A percentile compares a stretch with the other conserved stretches of the same genome.
Evolutionary conservation across 495 filamentous ascomycete species (phyloP).

Genomic region (Xylaria grammica): DNA sequence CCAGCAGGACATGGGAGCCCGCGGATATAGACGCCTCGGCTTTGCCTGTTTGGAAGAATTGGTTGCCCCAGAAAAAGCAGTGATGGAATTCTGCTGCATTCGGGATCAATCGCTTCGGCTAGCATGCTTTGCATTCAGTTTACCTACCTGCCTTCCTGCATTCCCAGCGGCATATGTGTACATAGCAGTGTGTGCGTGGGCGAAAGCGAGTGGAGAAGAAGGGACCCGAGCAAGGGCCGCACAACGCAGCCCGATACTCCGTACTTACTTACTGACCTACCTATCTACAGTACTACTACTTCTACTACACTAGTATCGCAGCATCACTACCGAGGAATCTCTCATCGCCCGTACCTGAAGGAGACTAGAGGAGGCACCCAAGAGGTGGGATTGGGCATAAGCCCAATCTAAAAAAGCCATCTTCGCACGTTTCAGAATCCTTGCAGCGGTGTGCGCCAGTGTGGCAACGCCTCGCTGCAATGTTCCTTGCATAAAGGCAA

Average conservation of each 20-base stretch:
- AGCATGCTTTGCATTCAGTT: neutral
- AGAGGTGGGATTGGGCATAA: slow-evolving; percentile 18
- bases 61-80: slow-evolving; percentile 2
- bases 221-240: too few relatives aligned
- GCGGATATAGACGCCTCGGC: neutral
- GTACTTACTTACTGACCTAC: too few relatives aligned
- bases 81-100: neutral
- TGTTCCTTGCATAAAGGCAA: slow-evolving; percentile 19
- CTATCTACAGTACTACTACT: too few relatives aligned
- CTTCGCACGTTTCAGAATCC: slow-evolving; percentile 21
- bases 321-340: too few relatives aligned
- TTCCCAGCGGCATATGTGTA: neutral
- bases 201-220: too few relatives aligned
- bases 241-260: too few relatives aligned
- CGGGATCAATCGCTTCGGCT: neutral
- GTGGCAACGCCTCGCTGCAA: slow-evolving; percentile 15
- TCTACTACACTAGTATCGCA: too few relatives aligned
- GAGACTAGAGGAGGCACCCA: too few relatives aligned
- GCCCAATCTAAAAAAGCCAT: slow-evolving; percentile 16
- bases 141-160: too few relatives aligned
- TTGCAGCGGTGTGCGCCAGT: slow-evolving; percentile 10
- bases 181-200: too few relatives aligned
- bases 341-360: too few relatives aligned
- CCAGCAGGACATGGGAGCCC: too few relatives aligned
- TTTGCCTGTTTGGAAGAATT: neutral